phyloP scores from a whole-genome alignment of 371 early-diverging fungal genomes.

The Parasitella parasitica region DNA sequence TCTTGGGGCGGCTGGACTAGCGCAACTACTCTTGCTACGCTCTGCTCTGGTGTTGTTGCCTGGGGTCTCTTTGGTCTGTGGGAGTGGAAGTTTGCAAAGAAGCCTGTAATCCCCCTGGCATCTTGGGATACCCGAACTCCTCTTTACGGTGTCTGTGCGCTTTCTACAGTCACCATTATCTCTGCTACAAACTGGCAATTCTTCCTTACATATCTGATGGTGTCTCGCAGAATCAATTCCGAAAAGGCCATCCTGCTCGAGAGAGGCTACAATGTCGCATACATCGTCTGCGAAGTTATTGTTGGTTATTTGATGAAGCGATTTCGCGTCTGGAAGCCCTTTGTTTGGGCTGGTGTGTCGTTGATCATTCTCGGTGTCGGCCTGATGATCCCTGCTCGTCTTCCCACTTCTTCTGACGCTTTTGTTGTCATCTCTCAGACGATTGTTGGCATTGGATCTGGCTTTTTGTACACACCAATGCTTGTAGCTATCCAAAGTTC shows the following conservation, averaged over 20 bases:
- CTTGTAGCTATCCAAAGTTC: conserved; percentile 39
- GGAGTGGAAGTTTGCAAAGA: conserved; percentile 46
- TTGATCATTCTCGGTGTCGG: conserved; percentile 45
- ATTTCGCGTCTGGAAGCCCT: conserved; percentile 42
- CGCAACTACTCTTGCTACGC: conserved; percentile 17
- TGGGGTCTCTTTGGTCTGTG: conserved; percentile 39
- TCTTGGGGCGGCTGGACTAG: conserved; percentile 46
- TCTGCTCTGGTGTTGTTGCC: conserved; percentile 25
- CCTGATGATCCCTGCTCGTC: conserved; percentile 48
- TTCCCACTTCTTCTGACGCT: conserved; percentile 28
- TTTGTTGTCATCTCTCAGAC: conserved; percentile 42
- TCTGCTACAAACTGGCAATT: conserved; percentile 42
- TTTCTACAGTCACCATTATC: conserved; percentile 44
- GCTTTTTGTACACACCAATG: conserved; percentile 30
- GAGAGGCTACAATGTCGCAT: conserved; percentile 42
- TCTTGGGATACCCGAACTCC: conserved; percentile 47
- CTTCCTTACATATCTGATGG: conserved; percentile 40
- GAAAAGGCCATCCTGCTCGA: conserved; percentile 34
- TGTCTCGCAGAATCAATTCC: conserved; percentile 36
- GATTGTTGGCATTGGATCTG: conserved; percentile 41
- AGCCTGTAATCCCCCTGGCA: conserved; percentile 47
- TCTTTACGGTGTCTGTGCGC: conserved; percentile 44
- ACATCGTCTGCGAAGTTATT: conserved; percentile 28
- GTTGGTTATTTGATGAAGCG: conserved; percentile 41
- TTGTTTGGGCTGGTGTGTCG: conserved; percentile 65